These are phyloP conservation scores for Collybia nuda DNA, from an alignment of 768 basidiomycete genomes.

Conservation along the genomic window DNA sequence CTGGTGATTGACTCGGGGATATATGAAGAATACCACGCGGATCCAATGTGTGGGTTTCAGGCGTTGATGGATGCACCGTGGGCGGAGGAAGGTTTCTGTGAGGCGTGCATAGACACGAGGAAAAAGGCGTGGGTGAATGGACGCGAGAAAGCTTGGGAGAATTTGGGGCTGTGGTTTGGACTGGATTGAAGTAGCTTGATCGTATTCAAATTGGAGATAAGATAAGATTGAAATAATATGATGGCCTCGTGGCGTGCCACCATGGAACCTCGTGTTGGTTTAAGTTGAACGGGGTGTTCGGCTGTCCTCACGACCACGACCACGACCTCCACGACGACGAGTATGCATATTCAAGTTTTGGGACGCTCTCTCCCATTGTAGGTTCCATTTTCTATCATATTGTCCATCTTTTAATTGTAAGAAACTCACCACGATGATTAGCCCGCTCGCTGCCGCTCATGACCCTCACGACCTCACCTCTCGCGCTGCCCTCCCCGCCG, in stretches of 20 bases:
- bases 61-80: conserved; percentile 10
- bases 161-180: conserved; percentile 13
- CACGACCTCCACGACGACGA: no score
- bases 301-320: no score
- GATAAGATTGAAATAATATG: not conserved
- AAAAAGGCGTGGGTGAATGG: conserved; percentile 5
- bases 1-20: conserved; percentile 10
- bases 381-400: no score
- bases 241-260: not conserved
- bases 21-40: conserved; percentile 1
- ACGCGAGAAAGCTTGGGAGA: conserved; percentile 9
- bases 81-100: conserved; percentile 10
- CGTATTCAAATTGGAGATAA: not conserved
- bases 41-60: conserved; percentile 10
- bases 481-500: conserved; percentile 2
- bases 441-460: not conserved
- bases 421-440: no score
- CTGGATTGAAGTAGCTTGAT: not conserved
- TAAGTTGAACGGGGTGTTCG: not conserved
- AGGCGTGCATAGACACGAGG: conserved; percentile 5
- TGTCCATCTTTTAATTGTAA: no score
- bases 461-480: not conserved
- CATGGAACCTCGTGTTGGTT: not conserved
- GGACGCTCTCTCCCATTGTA: no score
- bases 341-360: no score